Evolutionary conservation across 108 stramenopile genomes (phyloP).

Genomic region (Nitzschia putrida): DNA sequence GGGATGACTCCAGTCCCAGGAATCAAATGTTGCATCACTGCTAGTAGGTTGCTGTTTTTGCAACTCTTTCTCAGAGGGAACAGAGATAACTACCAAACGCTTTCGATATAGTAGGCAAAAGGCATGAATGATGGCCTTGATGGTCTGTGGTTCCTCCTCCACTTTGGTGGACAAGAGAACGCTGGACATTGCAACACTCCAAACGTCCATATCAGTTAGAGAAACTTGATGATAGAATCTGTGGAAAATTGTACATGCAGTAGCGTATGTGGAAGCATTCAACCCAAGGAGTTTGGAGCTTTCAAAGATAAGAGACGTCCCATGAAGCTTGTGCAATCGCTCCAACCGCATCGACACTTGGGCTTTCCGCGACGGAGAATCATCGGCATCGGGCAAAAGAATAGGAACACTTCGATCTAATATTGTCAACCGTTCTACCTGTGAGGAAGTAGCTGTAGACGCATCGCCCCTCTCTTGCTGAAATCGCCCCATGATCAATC

Average conservation of each 20-base stretch:
- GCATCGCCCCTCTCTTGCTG: no score
- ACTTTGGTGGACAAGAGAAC: slow-evolving; percentile 66
- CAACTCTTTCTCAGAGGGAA: slow-evolving; percentile 18
- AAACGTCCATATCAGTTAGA: slow-evolving; percentile 53
- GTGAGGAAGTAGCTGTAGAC: no score
- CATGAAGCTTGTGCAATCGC: slow-evolving; percentile 76
- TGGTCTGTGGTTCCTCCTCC: slow-evolving; percentile 59
- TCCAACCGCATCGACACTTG: slow-evolving; percentile 50
- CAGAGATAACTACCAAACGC: slow-evolving; percentile 41
- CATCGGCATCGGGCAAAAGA: slow-evolving; percentile 31
- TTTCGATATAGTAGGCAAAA: slow-evolving; percentile 68
- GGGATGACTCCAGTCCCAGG: slow-evolving; percentile 20
- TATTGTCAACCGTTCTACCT: slow-evolving; percentile 14
- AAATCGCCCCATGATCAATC: no score
- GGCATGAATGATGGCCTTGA: slow-evolving; percentile 48
- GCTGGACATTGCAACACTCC: slow-evolving; percentile 74
- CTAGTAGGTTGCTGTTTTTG: slow-evolving; percentile 20
- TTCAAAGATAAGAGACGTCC: slow-evolving; percentile 62
- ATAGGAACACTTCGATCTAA: slow-evolving; percentile 42
- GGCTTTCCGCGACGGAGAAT: slow-evolving; percentile 28
- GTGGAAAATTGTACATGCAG: slow-evolving; percentile 69
- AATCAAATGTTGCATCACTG: background rate
- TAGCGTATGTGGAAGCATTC: slow-evolving; percentile 42
- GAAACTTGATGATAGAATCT: slow-evolving; percentile 68
- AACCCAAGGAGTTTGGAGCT: slow-evolving; percentile 21